These are phyloP conservation scores for Avicennia marina DNA, from an alignment of 257 asterid species.

Conservation along the genomic window DNA sequence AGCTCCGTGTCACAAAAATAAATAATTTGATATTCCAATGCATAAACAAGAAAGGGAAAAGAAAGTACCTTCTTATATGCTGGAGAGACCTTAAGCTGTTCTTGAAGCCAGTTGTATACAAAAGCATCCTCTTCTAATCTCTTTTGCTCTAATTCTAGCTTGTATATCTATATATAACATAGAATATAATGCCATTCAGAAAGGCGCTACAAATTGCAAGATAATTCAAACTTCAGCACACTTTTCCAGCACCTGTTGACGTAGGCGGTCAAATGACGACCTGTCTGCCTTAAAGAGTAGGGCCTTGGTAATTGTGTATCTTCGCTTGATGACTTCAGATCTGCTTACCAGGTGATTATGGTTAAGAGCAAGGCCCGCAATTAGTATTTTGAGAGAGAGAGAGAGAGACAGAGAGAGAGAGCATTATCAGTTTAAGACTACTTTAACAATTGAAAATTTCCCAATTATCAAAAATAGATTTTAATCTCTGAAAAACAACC, in stretches of 20 bases:
- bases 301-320: slow-evolving; percentile 67
- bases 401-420: too few species aligned
- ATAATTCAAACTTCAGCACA: not conserved
- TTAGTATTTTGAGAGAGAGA: too few species aligned
- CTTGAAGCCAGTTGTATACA: slow-evolving; percentile 84
- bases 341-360: slow-evolving; percentile 29
- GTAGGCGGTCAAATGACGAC: slow-evolving; percentile 64
- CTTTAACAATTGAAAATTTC: too few species aligned
- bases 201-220: not conserved
- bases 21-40: too few species aligned
- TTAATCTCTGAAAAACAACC: too few species aligned
- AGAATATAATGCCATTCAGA: not conserved
- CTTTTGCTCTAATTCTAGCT: slow-evolving; percentile 72
- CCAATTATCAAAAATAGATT: too few species aligned
- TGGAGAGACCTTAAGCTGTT: slow-evolving; percentile 71
- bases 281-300: slow-evolving; percentile 69
- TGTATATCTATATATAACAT: slow-evolving; percentile 41
- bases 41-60: not conserved
- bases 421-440: too few species aligned
- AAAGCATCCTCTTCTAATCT: slow-evolving; percentile 81
- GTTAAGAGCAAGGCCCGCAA: too few species aligned
- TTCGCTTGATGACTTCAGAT: slow-evolving; percentile 65
- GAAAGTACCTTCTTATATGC: slow-evolving; percentile 70
- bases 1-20: too few species aligned
- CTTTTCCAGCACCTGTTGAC: slow-evolving; percentile 58